A percentile compares a stretch with the other conserved stretches of the same genome.
Conservation (phyloP, 768 basidiomycete species). For the Tylopilus cervinicoccineus region DNA sequence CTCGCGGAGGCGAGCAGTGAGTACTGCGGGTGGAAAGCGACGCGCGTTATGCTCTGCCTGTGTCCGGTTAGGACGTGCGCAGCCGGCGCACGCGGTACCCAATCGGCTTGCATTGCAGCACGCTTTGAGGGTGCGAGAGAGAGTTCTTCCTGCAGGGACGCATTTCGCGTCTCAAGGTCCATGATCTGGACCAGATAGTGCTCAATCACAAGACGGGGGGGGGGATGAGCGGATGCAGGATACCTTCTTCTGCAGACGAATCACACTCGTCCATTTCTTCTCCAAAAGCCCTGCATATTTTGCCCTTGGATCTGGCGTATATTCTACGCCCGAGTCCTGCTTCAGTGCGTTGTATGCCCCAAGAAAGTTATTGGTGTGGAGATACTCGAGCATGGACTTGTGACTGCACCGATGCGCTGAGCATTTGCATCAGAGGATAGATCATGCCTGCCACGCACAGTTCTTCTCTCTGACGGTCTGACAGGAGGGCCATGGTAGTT, state of each 20-base stretch:
- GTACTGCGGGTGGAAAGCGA: conserved; percentile 86
- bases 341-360: conserved; percentile 60
- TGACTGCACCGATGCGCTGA: conserved; percentile 44
- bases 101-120: conserved; percentile 68
- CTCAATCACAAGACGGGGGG: conserved; percentile 3
- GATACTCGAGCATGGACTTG: conserved; percentile 79
- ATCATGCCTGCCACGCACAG: conserved; percentile 33
- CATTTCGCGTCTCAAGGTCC: conserved; percentile 86
- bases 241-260: conserved; percentile 93
- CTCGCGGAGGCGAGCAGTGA: conserved; percentile 80
- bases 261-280: conserved; percentile 98
- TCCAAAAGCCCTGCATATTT: conserved; percentile 84
- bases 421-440: conserved; percentile 2
- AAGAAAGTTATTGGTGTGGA: conserved; percentile 60
- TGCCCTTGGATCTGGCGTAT: conserved; percentile 80
- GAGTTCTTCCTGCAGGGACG: conserved; percentile 72
- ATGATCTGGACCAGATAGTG: conserved; percentile 61
- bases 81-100: conserved; percentile 85
- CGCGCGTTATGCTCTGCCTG: conserved; percentile 67
- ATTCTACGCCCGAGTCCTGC: conserved; percentile 52
- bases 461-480: conserved; percentile 45
- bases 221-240: conserved; percentile 13
- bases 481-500: conserved; percentile 38
- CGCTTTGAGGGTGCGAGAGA: conserved; percentile 46
- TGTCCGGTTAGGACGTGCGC: conserved; percentile 76